Evolutionary conservation across 2,329 filamentous ascomycete species (phyloP).

Genomic region (Dothistroma pini): DNA sequence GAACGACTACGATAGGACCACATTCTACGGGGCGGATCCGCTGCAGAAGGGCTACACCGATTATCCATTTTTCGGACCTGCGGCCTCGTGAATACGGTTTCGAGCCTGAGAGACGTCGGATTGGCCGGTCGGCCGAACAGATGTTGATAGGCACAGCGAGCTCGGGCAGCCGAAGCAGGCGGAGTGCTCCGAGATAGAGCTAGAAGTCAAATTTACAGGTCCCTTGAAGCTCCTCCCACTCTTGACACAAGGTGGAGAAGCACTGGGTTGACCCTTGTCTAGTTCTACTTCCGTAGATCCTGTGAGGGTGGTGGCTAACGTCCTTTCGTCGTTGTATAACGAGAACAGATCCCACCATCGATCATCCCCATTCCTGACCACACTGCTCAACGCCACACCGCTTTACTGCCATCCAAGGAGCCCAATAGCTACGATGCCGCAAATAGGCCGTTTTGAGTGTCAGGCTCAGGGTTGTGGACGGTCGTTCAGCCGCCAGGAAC

Average conservation of each 20-base stretch:
- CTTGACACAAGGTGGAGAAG: no score
- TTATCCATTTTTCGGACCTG: conserved; percentile 6
- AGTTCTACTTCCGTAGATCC: not conserved
- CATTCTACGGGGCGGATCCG: conserved; percentile 40
- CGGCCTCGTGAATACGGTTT: no score
- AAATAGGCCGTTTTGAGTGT: conserved; percentile 36
- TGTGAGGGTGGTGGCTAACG: not conserved
- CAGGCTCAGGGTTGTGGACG: conserved; percentile 49
- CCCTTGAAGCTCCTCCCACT: no score
- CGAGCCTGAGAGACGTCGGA: no score
- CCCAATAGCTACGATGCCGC: conserved; percentile 27
- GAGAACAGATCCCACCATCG: not conserved
- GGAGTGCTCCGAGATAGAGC: no score
- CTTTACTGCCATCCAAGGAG: not conserved
- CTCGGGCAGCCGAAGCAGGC: no score
- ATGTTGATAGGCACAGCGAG: no score
- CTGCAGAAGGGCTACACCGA: conserved; percentile 40
- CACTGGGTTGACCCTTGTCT: not conserved
- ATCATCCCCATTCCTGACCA: not conserved
- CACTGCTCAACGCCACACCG: not conserved
- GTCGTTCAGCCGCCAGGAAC: conserved; percentile 56
- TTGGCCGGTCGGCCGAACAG: no score
- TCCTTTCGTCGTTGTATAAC: not conserved
- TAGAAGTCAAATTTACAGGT: no score
- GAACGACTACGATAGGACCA: conserved; percentile 41